Evolutionary conservation across 1,139 yeast genomes (phyloP).

Genomic region (Zygosaccharomyces pseudobailii): DNA sequence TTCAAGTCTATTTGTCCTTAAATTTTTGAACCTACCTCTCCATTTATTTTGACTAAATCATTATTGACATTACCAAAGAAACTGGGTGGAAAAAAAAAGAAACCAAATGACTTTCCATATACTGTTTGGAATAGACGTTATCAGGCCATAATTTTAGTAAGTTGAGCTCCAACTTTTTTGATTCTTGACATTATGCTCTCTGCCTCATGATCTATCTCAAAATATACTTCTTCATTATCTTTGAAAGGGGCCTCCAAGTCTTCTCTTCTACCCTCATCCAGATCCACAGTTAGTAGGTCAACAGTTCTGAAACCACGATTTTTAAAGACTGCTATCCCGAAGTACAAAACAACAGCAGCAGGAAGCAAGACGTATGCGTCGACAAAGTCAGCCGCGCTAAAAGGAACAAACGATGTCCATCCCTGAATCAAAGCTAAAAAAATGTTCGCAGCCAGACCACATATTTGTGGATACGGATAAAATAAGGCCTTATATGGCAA

Average conservation of each 20-base stretch:
- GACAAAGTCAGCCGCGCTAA: slow-evolving; percentile 54
- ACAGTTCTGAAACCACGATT: slow-evolving; percentile 5
- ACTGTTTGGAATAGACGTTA: too few species aligned
- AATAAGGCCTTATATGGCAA: slow-evolving; percentile 51
- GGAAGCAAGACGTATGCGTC: slow-evolving; percentile 65
- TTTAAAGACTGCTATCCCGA: slow-evolving; percentile 6
- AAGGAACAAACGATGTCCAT: slow-evolving; percentile 62
- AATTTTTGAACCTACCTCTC: too few species aligned
- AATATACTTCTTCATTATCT: background rate
- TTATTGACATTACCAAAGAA: too few species aligned
- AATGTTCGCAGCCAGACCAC: slow-evolving; percentile 48
- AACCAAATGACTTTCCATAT: too few species aligned
- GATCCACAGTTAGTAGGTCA: slow-evolving; percentile 5
- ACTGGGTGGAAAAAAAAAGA: too few species aligned
- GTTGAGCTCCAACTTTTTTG: too few species aligned
- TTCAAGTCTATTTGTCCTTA: too few species aligned
- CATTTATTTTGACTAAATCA: too few species aligned
- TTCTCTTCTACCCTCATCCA: slow-evolving; percentile 8
- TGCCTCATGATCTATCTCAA: too few species aligned
- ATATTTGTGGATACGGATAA: slow-evolving; percentile 50
- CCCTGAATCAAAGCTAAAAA: slow-evolving; percentile 63
- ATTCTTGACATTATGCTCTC: too few species aligned
- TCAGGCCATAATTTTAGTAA: too few species aligned
- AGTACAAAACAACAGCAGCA: slow-evolving; percentile 23
- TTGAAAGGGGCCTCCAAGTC: slow-evolving; percentile 5